Percentiles rank a stretch among this genome's conserved stretches.
Evolutionary conservation across 768 basidiomycete species (phyloP).

Genomic region (Panaeolus cyanescens): DNA sequence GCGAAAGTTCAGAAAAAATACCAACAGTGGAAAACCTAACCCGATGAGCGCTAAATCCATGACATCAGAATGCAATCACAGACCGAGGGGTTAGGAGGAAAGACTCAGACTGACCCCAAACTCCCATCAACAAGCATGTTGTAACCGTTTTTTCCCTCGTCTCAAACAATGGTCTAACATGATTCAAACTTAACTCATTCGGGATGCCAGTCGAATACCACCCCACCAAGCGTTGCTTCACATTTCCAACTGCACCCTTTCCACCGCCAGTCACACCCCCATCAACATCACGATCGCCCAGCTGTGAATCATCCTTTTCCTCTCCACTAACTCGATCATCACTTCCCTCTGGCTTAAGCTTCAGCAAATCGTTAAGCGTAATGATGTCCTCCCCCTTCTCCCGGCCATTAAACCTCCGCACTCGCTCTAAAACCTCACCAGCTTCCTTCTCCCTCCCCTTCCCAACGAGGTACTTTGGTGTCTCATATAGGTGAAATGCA

Average conservation of each 20-base stretch:
- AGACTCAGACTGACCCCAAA: constrained; percentile 43
- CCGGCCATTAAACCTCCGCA: neutral
- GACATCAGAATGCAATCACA: neutral
- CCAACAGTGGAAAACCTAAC: constrained; percentile 53
- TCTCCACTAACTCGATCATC: no score
- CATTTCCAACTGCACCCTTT: no score
- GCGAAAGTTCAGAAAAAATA: no score
- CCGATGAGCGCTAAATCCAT: constrained; percentile 63
- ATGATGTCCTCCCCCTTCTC: no score
- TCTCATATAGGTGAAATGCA: constrained; percentile 69
- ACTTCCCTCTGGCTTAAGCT: no score
- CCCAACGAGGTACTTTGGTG: constrained; percentile 76
- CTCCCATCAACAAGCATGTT: constrained; percentile 59
- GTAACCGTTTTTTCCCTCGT: constrained; percentile 66
- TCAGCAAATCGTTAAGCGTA: no score
- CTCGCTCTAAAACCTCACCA: constrained; percentile 41
- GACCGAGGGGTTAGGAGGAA: no score
- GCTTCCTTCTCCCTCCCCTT: constrained; percentile 64
- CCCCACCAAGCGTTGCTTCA: neutral
- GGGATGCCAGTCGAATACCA: neutral
- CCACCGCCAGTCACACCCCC: no score
- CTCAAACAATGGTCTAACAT: constrained; percentile 64
- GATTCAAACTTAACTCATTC: constrained; percentile 20
- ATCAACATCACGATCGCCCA: no score
- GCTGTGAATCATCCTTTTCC: no score